Evolutionary conservation across 805 yeast species (phyloP).

Genomic region (Metschnikowia noctiluminum): DNA sequence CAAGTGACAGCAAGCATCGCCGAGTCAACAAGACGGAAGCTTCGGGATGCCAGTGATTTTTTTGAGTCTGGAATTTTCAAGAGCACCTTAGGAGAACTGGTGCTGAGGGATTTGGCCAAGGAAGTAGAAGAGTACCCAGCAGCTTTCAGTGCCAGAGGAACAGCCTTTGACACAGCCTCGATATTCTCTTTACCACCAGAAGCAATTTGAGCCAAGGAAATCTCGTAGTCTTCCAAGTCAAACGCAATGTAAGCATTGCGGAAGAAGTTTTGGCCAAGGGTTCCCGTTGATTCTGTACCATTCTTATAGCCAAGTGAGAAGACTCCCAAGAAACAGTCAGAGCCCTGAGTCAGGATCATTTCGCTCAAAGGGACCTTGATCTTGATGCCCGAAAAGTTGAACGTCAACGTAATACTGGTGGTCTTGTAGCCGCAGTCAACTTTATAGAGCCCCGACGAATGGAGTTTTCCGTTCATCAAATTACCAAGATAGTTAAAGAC

Average conservation of each 20-base stretch:
- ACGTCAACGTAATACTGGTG: constrained; percentile 14
- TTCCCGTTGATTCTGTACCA: constrained; percentile 12
- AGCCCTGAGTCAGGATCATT: constrained; percentile 19
- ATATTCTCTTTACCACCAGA: constrained; percentile 33
- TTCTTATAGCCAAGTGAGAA: constrained; percentile 50
- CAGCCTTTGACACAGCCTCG: constrained; percentile 39
- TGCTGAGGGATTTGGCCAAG: neutral
- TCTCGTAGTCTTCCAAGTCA: constrained; percentile 53
- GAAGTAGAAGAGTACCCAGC: constrained; percentile 41
- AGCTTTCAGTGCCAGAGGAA: constrained; percentile 51
- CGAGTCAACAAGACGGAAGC: too few relatives aligned
- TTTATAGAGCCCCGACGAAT: neutral
- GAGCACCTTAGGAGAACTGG: too few relatives aligned
- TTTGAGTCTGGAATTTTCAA: too few relatives aligned
- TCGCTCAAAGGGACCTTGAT: constrained; percentile 46
- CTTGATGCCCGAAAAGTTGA: constrained; percentile 54
- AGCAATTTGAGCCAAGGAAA: constrained; percentile 49
- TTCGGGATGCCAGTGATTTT: too few relatives aligned
- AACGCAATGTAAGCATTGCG: constrained; percentile 63
- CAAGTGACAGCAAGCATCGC: too few relatives aligned
- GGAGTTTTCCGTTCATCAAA: neutral
- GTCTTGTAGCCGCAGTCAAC: neutral
- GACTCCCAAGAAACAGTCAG: constrained; percentile 26
- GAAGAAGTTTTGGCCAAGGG: constrained; percentile 64
- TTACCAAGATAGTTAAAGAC: constrained; percentile 19